A percentile compares a stretch with the other conserved stretches of the same genome.
These are phyloP conservation scores for Cinchona pubescens DNA, from an alignment of 257 asterid genomes.

Conservation along the genomic window DNA sequence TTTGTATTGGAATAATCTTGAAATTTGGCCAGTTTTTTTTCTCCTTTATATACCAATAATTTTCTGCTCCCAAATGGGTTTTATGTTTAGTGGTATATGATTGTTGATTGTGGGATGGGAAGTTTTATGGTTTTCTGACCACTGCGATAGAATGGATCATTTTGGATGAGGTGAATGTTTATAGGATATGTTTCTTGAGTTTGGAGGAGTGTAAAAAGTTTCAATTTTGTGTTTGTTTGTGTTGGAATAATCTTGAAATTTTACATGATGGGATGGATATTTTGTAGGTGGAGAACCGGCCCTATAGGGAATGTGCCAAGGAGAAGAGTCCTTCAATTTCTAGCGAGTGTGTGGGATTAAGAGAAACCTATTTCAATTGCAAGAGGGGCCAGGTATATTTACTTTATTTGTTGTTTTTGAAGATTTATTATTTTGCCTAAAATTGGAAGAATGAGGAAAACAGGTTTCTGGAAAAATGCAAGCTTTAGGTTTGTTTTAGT, in stretches of 20 bases:
- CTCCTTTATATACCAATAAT: neutral
- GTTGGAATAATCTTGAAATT: neutral
- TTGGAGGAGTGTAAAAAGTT: neutral
- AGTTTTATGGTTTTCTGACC: neutral
- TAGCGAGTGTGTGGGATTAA: slow-evolving; percentile 77
- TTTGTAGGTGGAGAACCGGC: slow-evolving; percentile 68
- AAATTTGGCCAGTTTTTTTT: neutral
- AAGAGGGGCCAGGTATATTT: slow-evolving; percentile 84
- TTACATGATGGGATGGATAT: neutral
- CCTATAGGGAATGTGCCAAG: slow-evolving; percentile 75
- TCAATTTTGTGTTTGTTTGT: neutral
- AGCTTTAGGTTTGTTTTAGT: neutral
- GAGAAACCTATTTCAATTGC: slow-evolving; percentile 95
- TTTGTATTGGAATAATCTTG: neutral
- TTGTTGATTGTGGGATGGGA: neutral
- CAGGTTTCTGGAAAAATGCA: neutral
- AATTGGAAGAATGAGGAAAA: neutral
- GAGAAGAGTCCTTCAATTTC: slow-evolving; percentile 73
- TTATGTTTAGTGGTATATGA: neutral
- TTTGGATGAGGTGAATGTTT: neutral
- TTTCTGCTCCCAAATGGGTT: neutral
- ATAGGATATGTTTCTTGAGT: neutral
- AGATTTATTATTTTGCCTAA: neutral
- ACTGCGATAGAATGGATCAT: neutral
- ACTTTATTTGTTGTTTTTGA: neutral